These are phyloP conservation scores for Botrytis cinerea DNA, from an alignment of 2,329 filamentous ascomycete genomes.

Conservation along the genomic window DNA sequence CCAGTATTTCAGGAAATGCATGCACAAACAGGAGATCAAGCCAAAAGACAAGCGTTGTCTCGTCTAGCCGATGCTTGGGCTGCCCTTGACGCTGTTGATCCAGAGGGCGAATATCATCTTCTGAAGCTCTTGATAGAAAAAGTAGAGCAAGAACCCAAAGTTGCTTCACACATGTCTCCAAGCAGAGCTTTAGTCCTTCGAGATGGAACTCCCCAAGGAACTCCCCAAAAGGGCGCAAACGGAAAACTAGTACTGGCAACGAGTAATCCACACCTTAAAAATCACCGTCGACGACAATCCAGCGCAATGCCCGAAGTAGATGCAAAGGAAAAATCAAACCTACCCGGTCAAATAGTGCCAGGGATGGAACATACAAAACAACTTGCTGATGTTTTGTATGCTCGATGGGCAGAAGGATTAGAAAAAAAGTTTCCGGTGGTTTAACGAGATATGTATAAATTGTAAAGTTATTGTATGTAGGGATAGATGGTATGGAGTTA, in stretches of 20 bases:
- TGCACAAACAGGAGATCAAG: conserved; percentile 69
- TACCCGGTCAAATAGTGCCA: conserved; percentile 59
- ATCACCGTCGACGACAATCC: conserved; percentile 62
- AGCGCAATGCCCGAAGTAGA: conserved; percentile 52
- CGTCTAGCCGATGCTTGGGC: conserved; percentile 84
- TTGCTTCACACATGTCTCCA: conserved; percentile 46
- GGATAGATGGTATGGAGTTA: conserved; percentile 11
- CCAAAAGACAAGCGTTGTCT: conserved; percentile 82
- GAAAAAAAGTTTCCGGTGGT: conserved; percentile 64
- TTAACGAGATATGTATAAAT: conserved; percentile 24
- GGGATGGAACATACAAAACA: conserved; percentile 94
- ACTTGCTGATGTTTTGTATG: conserved; percentile 86
- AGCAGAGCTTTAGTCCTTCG: conserved; percentile 48
- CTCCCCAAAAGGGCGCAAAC: conserved; percentile 35
- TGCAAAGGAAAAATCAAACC: conserved; percentile 48
- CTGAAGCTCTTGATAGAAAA: conserved; percentile 76
- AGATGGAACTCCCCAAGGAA: conserved; percentile 60
- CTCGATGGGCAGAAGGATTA: conserved; percentile 84
- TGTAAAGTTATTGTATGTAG: conserved; percentile 17
- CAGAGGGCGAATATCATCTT: conserved; percentile 85
- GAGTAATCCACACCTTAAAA: conserved; percentile 83
- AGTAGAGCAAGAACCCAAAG: conserved; percentile 68
- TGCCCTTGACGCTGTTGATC: conserved; percentile 80
- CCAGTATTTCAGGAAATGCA: conserved; percentile 82
- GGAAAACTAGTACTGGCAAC: conserved; percentile 74